Conservation (phyloP, 805 yeast genomes). For the Kuraishia piskuri region DNA sequence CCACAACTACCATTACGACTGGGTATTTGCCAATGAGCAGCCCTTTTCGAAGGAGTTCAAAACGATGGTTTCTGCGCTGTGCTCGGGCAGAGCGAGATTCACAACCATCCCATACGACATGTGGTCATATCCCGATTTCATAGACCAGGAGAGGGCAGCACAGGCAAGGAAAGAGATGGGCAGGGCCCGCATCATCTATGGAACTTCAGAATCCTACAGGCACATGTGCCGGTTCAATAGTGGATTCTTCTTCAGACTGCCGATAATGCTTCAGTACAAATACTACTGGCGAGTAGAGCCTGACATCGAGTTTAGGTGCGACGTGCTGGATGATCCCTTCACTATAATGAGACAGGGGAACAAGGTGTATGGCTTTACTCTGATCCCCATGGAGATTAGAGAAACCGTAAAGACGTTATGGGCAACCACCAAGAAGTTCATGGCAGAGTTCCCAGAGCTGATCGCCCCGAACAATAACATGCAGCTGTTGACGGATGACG, state of each 20-base stretch:
- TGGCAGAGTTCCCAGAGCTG: conserved; percentile 32
- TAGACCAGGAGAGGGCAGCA: conserved; percentile 44
- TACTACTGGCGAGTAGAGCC: conserved; percentile 61
- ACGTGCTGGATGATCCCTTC: conserved; percentile 49
- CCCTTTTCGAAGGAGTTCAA: conserved; percentile 51
- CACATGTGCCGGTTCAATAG: conserved; percentile 72
- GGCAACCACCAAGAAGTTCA: conserved; percentile 37
- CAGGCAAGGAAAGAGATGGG: conserved; percentile 35
- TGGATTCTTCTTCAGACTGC: conserved; percentile 48
- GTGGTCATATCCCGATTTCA: conserved; percentile 63
- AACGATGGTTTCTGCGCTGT: conserved; percentile 32
- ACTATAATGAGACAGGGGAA: conserved; percentile 29
- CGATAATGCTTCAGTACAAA: conserved; percentile 34
- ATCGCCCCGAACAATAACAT: conserved; percentile 39
- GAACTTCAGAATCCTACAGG: conserved; percentile 41
- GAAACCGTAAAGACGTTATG: conserved; percentile 46
- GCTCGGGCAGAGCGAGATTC: conserved; percentile 51
- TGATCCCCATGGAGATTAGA: conserved; percentile 43
- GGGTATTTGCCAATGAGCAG: conserved; percentile 67
- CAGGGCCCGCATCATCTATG: conserved; percentile 32
- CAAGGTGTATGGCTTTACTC: conserved; percentile 41
- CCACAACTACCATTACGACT: conserved; percentile 51
- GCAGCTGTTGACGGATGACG: conserved; percentile 38
- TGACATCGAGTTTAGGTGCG: conserved; percentile 45
- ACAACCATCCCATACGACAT: conserved; percentile 50